A percentile compares a stretch with the other conserved stretches of the same genome.
Conservation (phyloP, 208 protist species). For the Leishmania tarentolae region DNA sequence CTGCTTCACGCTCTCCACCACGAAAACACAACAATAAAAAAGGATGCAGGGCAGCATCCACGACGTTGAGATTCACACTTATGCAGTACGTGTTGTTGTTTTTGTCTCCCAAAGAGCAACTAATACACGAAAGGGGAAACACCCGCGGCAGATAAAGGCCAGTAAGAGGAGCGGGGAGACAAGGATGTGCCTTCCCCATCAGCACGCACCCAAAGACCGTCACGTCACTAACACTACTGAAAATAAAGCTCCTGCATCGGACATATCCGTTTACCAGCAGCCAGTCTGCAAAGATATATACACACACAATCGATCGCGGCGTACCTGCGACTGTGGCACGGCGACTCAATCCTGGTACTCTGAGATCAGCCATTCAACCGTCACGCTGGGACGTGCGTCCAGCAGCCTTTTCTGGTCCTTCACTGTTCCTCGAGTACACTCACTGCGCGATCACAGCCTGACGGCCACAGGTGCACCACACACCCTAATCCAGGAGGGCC, state of each 20-base stretch:
- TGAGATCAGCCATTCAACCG: background rate
- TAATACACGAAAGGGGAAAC: background rate
- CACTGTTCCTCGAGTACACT: background rate
- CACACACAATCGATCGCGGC: background rate
- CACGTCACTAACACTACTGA: no score
- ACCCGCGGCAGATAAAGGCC: no score
- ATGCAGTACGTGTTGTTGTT: no score
- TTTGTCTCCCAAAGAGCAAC: no score
- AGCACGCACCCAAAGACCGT: background rate
- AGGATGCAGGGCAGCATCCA: background rate
- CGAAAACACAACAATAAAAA: background rate
- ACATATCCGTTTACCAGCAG: background rate
- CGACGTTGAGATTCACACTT: background rate
- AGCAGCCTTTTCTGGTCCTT: background rate
- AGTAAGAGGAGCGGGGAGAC: no score
- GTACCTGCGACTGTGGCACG: background rate
- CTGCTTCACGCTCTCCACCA: no score
- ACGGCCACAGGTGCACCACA: background rate
- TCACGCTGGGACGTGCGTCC: background rate
- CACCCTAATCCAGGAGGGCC: background rate
- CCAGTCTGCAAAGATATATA: background rate
- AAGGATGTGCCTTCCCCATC: no score
- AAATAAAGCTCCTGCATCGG: background rate
- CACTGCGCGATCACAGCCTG: background rate
- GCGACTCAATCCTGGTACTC: background rate